phyloP scores from a whole-genome alignment of 768 basidiomycete genomes.

The Suillus ampliporus region DNA sequence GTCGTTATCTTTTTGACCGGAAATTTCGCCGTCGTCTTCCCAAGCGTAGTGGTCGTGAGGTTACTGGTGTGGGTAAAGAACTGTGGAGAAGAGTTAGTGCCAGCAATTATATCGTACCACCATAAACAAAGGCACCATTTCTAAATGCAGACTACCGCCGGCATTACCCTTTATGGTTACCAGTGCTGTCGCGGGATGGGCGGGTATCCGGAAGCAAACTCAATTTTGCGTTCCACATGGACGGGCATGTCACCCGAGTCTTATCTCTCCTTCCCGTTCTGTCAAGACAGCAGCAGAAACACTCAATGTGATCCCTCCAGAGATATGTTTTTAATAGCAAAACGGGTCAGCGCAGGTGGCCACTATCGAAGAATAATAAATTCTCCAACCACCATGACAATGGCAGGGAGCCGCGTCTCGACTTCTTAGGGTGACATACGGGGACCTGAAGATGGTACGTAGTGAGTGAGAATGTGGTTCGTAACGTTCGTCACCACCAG shows the following conservation, averaged over 20 bases:
- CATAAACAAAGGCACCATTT: slow-evolving; percentile 1
- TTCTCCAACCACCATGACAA: too few relatives aligned
- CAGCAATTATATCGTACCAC: not conserved
- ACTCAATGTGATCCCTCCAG: not conserved
- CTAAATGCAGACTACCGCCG: not conserved
- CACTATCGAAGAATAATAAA: too few relatives aligned
- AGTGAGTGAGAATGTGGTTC: too few relatives aligned
- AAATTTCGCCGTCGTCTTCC: not conserved
- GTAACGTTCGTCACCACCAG: too few relatives aligned
- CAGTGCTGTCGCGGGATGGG: not conserved
- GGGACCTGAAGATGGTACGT: too few relatives aligned
- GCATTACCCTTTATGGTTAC: not conserved
- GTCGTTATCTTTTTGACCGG: not conserved
- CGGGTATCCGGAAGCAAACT: not conserved
- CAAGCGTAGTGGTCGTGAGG: not conserved
- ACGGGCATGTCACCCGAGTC: not conserved
- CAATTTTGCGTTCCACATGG: not conserved
- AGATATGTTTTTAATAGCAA: not conserved
- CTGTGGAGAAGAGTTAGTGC: slow-evolving; percentile 1
- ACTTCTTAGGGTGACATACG: too few relatives aligned
- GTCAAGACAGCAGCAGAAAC: not conserved
- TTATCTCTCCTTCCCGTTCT: not conserved
- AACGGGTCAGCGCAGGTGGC: not conserved
- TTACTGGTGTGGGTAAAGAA: not conserved
- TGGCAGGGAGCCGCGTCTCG: too few relatives aligned